Evolutionary conservation across 78 protist species (phyloP), one percentile per base, ranked within the genome.

Genomic region (Chrysochromulina parva): DNA sequence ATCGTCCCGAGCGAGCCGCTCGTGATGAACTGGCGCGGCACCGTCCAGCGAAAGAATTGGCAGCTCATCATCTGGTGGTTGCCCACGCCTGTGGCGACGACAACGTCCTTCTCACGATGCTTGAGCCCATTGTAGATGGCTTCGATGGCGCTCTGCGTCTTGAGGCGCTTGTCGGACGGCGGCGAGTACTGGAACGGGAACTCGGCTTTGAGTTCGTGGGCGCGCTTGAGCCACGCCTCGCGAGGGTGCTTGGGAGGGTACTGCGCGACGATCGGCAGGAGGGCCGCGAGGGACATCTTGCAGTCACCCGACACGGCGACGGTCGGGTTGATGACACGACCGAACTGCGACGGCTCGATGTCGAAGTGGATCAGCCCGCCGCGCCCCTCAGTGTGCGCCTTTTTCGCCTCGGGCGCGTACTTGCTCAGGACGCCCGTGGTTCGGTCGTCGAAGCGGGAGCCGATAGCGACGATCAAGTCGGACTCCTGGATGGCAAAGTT

Each of bases 331-430:
- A 92, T 47, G 55, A 94, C 90, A 52, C 92, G 92, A 38, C 86
- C 85, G 59, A 93, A 81, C 57, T 93, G 88, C 84, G 54, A 2
- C 48, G 55, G 85, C 71, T 71, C 73, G n/a, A 93, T 93, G 52
- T 93, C 95, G n/a, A 93, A 90, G 90, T 93, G 95, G 65, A 93
- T 87, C 58, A 93, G 78, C 10, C 95, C 95, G 53, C 95, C 95
- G 5, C 81, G 73, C 11, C 93, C 93, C 53, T 85, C 93, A 5
- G 3, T 19, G 26, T 84, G 95, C 5, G 95, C 95, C 73, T 60
- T 26, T n/a, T 7, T 10, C 26, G 95, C 95, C 62, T 50, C 94
- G 38, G 95, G 95, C 28, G 95, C 95, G 78, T 81, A 93, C 71
- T 65, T 65, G 71, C 17, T 65, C 24, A 93, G 76, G 4, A 22